Evolutionary conservation across 352 stramenopile species (phyloP).

Genomic region (Globisporangium parvum): DNA sequence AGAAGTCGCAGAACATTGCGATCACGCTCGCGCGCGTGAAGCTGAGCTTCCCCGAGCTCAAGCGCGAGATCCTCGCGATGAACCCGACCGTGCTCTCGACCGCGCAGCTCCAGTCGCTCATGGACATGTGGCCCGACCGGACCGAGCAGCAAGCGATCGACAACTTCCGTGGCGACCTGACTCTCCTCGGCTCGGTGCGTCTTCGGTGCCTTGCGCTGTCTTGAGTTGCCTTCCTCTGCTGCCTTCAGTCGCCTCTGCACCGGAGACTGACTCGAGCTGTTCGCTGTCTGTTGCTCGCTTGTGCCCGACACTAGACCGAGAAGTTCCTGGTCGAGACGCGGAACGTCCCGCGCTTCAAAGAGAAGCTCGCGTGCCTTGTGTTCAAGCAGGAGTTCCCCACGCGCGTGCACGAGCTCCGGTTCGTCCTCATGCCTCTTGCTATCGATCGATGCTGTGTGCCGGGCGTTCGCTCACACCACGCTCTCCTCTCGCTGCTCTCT

Average conservation of each 20-base stretch:
- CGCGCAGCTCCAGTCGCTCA: conserved; percentile 71
- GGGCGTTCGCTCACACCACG: too few species aligned
- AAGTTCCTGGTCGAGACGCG: conserved; percentile 75
- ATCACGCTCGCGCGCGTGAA: conserved; percentile 81
- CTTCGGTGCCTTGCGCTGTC: background rate
- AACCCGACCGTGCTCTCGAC: conserved; percentile 71
- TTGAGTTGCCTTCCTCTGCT: background rate
- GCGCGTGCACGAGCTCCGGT: conserved; percentile 65
- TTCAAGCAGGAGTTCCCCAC: conserved; percentile 84
- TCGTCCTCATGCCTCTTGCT: conserved; percentile 1
- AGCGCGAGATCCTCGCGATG: conserved; percentile 67
- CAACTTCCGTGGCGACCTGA: conserved; percentile 57
- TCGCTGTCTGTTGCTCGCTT: background rate
- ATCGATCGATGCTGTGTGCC: too few species aligned
- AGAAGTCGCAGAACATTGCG: conserved; percentile 85
- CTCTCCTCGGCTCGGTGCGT: conserved; percentile 41
- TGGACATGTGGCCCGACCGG: conserved; percentile 82
- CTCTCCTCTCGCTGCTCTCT: too few species aligned
- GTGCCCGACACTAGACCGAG: conserved; percentile 29
- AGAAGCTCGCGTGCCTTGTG: conserved; percentile 68
- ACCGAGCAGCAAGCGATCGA: conserved; percentile 68
- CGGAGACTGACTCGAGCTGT: background rate
- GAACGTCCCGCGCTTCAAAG: conserved; percentile 59
- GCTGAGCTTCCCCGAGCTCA: conserved; percentile 58
- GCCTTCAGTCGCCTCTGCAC: background rate